Base-by-base conservation (phyloP, 106 monocot species). In the Phalaenopsis aphrodite region DNA sequence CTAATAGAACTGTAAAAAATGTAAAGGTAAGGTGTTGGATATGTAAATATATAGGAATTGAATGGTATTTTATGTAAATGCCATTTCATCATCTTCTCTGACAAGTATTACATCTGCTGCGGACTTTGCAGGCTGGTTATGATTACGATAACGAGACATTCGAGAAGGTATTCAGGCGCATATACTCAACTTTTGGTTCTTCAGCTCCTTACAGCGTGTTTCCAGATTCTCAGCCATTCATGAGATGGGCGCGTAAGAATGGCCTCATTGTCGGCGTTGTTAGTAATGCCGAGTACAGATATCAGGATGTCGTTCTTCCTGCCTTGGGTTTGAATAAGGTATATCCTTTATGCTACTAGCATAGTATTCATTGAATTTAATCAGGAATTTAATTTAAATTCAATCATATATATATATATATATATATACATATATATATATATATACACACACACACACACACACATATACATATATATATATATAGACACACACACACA, bases 101-200 rank as follows among this genome's bases (percentile, higher is more conserved):
- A 38, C 14, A 69, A 69, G 30, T 30, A 30, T 30, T 30, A 0
- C 30, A 30, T 30, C 30, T 30, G 30, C 30, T 30, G 30, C 38
- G 42, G 67, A 56, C 75, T 3, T 61, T 83, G 78, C 89, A 97
- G 97, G 98, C 94, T 73, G 98, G 98, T 45, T 98, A 98, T 56
- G 85, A 98, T 24, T 98, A 98, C 78, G 94, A 98, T 80, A 92
- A 92, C 4, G 94, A 89, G 69, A 98, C 98, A 83, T 98, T 98
- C 71, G 94, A 98, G 67, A 98, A 93, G 79, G 90, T 98, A 8
- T 98, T 98, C 82, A 87, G 65, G 58, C 88, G 98, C 16, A 94
- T 98, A 78, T 98, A 98, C 79, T 87, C 94, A 11, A 52, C 91
- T 42, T 98, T 98, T 85, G 94, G 98, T 48, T 98, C 98, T 58